A percentile compares a stretch with the other conserved stretches of the same genome.
These are phyloP conservation scores for Panicum miliaceum DNA, from an alignment of 176 grass and related monocot genomes.

Conservation along the genomic window DNA sequence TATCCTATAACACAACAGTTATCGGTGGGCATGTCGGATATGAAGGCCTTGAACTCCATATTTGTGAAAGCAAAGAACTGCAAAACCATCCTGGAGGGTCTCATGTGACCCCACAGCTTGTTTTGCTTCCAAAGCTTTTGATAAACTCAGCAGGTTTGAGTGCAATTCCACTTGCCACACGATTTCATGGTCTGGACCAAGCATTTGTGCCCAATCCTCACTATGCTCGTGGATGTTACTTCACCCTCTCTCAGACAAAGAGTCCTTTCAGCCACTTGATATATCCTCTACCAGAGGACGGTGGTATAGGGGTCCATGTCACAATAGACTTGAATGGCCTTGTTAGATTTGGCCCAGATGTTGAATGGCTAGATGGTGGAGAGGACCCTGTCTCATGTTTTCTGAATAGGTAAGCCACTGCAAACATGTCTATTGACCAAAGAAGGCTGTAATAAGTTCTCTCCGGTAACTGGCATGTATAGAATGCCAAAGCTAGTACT, in stretches of 20 bases:
- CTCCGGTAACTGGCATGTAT: background rate
- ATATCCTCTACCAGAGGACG: constrained; percentile 97
- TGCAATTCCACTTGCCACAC: constrained; percentile 91
- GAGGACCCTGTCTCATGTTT: constrained; percentile 73
- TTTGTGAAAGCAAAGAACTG: constrained; percentile 66
- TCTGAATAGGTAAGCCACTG: constrained; percentile 63
- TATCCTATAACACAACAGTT: constrained; percentile 85
- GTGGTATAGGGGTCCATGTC: constrained; percentile 90
- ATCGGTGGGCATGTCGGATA: constrained; percentile 63
- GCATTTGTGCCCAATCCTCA: constrained; percentile 61
- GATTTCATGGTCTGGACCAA: constrained; percentile 63
- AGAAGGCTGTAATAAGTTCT: background rate
- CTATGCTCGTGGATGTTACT: constrained; percentile 92
- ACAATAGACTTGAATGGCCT: constrained; percentile 78
- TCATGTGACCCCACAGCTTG: constrained; percentile 57
- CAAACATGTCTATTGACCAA: background rate
- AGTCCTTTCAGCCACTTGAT: constrained; percentile 83
- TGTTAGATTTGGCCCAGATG: constrained; percentile 94
- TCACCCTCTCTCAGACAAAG: constrained; percentile 74
- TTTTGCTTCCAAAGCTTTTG: constrained; percentile 75
- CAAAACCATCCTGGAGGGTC: constrained; percentile 44
- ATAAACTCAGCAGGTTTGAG: constrained; percentile 92
- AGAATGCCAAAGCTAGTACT: background rate
- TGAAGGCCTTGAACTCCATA: constrained; percentile 66
- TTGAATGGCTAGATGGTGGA: constrained; percentile 81